phyloP scores from a whole-genome alignment of 2,329 filamentous ascomycete species.

The Paradendryphiella salina region DNA sequence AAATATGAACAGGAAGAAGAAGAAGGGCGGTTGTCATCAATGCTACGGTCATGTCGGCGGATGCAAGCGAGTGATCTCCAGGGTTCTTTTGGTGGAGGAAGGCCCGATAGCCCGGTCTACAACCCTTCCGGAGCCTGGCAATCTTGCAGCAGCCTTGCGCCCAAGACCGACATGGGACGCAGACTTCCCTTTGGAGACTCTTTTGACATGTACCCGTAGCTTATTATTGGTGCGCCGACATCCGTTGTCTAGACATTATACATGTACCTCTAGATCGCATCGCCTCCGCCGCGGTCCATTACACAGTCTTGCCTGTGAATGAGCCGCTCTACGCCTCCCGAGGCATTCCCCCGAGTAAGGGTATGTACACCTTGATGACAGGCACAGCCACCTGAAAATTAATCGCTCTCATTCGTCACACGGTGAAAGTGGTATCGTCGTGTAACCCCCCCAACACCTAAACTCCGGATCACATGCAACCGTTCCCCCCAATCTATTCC shows the following conservation, averaged over 20 bases:
- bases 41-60: not conserved
- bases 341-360: not conserved
- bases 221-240: too few species aligned
- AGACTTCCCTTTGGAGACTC: too few species aligned
- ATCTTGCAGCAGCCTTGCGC: not conserved
- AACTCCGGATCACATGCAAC: slow-evolving; percentile 1
- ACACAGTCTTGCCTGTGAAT: too few species aligned
- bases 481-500: not conserved
- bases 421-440: not conserved
- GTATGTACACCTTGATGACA: not conserved
- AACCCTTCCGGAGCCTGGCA: not conserved
- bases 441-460: slow-evolving; percentile 1
- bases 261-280: too few species aligned
- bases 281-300: too few species aligned
- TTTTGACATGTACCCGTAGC: too few species aligned
- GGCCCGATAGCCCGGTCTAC: slow-evolving; percentile 6
- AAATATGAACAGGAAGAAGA: not conserved
- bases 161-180: too few species aligned
- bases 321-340: too few species aligned
- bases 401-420: slow-evolving; percentile 2
- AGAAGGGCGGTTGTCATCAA: slow-evolving; percentile 1
- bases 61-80: slow-evolving; percentile 7
- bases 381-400: not conserved
- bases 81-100: slow-evolving; percentile 3
- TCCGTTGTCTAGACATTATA: too few species aligned